These are phyloP conservation scores for Hemileia vastatrix DNA, from an alignment of 1,284 basidiomycete genomes.

Conservation along the genomic window DNA sequence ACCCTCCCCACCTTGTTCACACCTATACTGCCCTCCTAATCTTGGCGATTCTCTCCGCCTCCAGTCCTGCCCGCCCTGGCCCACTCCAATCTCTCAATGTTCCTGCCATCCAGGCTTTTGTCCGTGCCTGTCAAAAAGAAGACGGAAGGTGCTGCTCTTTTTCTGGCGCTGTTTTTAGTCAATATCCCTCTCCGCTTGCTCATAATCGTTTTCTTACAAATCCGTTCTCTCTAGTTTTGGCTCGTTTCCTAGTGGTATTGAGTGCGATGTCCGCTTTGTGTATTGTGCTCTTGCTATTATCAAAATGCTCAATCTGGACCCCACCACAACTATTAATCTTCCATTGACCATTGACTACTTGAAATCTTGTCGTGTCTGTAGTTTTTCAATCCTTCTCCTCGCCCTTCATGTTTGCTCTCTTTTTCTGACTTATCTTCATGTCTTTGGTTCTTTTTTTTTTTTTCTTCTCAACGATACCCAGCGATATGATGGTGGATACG, in stretches of 20 bases:
- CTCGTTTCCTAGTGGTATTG: slow-evolving; percentile 57
- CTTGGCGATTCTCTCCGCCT: slow-evolving; percentile 58
- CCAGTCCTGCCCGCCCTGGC: slow-evolving; percentile 52
- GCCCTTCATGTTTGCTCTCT: not conserved
- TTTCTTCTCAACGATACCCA: slow-evolving; percentile 42
- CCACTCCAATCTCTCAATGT: slow-evolving; percentile 36
- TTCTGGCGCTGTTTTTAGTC: not conserved
- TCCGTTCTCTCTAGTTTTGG: slow-evolving; percentile 55
- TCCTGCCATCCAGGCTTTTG: slow-evolving; percentile 54
- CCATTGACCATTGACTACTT: slow-evolving; percentile 57
- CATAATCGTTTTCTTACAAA: not conserved
- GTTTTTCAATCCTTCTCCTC: not conserved
- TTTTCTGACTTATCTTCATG: not conserved
- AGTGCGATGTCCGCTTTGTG: slow-evolving; percentile 67
- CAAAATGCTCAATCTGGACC: slow-evolving; percentile 55
- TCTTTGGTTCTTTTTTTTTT: slow-evolving; percentile 6
- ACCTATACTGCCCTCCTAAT: slow-evolving; percentile 76
- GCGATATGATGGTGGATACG: slow-evolving; percentile 89
- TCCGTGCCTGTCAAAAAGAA: slow-evolving; percentile 59
- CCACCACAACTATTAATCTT: slow-evolving; percentile 65
- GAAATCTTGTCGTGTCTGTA: slow-evolving; percentile 3
- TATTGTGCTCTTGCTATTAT: slow-evolving; percentile 82
- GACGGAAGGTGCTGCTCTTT: slow-evolving; percentile 63
- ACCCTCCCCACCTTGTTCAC: slow-evolving; percentile 61
- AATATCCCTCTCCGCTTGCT: slow-evolving; percentile 9